phyloP scores from a whole-genome alignment of 1,139 yeast genomes.

The Pichia sp. region DNA sequence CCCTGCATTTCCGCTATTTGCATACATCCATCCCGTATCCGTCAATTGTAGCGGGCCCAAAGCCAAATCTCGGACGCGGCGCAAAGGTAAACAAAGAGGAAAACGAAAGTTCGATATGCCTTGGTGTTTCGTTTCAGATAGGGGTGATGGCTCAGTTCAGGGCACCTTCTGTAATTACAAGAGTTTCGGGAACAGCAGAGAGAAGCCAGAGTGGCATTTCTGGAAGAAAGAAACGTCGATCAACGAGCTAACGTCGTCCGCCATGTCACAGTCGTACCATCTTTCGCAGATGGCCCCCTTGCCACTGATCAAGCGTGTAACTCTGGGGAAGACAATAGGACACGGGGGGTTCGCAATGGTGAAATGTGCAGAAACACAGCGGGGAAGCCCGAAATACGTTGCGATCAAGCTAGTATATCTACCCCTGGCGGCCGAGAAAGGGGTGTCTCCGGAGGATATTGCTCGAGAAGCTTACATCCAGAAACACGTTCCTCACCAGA shows the following conservation, averaged over 20 bases:
- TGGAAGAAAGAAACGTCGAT: not conserved
- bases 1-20: not conserved
- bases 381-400: constrained; percentile 29
- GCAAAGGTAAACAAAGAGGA: constrained; percentile 5
- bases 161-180: not conserved
- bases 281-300: constrained; percentile 33
- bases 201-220: not conserved
- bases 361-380: constrained; percentile 25
- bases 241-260: not conserved
- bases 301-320: constrained; percentile 20
- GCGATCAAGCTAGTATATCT: constrained; percentile 58
- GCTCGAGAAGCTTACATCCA: constrained; percentile 52
- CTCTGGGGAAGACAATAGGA: constrained; percentile 33
- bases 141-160: not conserved
- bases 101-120: not conserved
- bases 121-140: not conserved
- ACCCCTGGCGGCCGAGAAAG: constrained; percentile 40
- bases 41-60: not conserved
- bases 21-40: not conserved
- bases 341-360: constrained; percentile 35
- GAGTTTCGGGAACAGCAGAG: not conserved
- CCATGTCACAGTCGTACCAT: constrained; percentile 24
- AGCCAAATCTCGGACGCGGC: not conserved
- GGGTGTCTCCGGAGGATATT: constrained; percentile 43
- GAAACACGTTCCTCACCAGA: constrained; percentile 50